Evolutionary conservation across 495 filamentous ascomycete species (phyloP).

Genomic region (Schizothecium vesticola): DNA sequence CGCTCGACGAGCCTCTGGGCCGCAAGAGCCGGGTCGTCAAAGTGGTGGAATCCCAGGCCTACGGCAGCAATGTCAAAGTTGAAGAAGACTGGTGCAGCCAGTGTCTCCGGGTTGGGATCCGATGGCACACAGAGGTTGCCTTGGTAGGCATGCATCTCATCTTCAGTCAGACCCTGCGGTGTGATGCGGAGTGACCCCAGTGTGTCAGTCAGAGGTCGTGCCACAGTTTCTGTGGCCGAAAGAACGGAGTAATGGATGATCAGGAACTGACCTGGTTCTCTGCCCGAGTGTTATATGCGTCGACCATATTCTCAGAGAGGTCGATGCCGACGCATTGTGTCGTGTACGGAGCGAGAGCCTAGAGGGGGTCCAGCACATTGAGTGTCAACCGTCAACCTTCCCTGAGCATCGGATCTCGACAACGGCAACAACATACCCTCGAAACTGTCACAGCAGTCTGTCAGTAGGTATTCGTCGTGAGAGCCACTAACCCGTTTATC

Average conservation of each 20-base stretch:
- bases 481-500: not conserved
- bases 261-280: constrained; percentile 36
- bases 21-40: constrained; percentile 54
- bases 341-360: constrained; percentile 57
- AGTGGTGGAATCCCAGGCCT: constrained; percentile 68
- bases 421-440: not conserved
- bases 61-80: constrained; percentile 61
- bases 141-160: constrained; percentile 52
- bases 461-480: not conserved
- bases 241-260: not conserved
- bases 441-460: not conserved
- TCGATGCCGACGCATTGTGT: constrained; percentile 60
- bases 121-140: constrained; percentile 51
- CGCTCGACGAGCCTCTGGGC: constrained; percentile 52
- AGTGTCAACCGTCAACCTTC: not conserved
- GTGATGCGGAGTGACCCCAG: not conserved
- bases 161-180: constrained; percentile 39
- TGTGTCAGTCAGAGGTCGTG: not conserved
- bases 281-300: constrained; percentile 48
- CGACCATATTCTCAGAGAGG: constrained; percentile 62
- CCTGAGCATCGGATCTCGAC: not conserved
- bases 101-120: constrained; percentile 31
- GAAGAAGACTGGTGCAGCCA: constrained; percentile 45
- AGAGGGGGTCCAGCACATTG: not conserved
- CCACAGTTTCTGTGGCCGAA: not conserved